Evolutionary conservation across 306 rosid genomes (phyloP).

Genomic region (Inga leiocalycina): DNA sequence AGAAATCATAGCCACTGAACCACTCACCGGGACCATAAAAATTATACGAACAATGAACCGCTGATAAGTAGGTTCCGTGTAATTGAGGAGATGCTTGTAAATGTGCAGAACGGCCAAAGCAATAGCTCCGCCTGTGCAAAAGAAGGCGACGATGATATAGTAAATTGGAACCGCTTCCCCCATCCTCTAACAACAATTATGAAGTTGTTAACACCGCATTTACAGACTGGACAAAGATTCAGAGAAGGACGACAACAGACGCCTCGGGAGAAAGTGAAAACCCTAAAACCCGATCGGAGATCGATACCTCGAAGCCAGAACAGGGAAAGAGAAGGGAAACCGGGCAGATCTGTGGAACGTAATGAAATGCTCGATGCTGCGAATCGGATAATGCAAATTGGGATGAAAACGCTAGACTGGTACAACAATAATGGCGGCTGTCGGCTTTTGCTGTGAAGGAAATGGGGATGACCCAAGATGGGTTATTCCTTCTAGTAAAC

Average conservation of each 20-base stretch:
- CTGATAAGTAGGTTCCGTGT: slow-evolving; percentile 96
- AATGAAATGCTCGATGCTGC: slow-evolving; percentile 6
- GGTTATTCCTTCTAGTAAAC: background rate
- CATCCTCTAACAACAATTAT: slow-evolving; percentile 41
- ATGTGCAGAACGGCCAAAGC: slow-evolving; percentile 77
- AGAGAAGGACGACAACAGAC: background rate
- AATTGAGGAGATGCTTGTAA: slow-evolving; percentile 85
- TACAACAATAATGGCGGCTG: slow-evolving; percentile 34
- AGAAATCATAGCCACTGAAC: background rate
- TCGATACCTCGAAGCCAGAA: background rate
- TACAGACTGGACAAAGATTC: background rate
- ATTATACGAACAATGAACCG: slow-evolving; percentile 89
- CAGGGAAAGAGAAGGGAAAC: background rate
- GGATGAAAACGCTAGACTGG: slow-evolving; percentile 2
- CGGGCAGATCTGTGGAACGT: slow-evolving; percentile 35
- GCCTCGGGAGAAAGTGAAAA: slow-evolving; percentile 28
- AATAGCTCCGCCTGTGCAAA: slow-evolving; percentile 85
- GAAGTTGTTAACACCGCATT: slow-evolving; percentile 19
- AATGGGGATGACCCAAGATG: background rate
- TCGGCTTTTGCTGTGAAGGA: slow-evolving; percentile 32
- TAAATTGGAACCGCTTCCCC: slow-evolving; percentile 63
- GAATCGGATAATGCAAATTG: background rate
- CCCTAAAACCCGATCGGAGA: slow-evolving; percentile 38
- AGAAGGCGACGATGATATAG: slow-evolving; percentile 66
- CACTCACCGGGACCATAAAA: slow-evolving; percentile 94